These are phyloP conservation scores for Acaromyces ingoldii DNA, from an alignment of 1,284 basidiomycete genomes.

Conservation along the genomic window DNA sequence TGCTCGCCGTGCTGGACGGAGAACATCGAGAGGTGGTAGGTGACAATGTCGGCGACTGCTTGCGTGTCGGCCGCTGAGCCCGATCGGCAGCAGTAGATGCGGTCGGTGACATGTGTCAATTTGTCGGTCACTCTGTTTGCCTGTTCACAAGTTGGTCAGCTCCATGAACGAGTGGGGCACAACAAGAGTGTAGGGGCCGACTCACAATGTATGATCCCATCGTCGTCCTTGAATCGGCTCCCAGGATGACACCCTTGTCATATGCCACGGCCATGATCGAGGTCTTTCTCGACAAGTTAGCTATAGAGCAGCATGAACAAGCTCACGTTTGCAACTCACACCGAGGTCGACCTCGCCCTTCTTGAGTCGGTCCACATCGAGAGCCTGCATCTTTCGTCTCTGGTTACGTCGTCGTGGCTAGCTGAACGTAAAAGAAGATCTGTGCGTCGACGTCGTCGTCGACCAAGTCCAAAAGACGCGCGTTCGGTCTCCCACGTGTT, in stretches of 20 bases:
- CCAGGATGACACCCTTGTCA: slow-evolving; percentile 87
- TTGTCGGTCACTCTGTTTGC: slow-evolving; percentile 99
- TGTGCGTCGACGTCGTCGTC: too few relatives aligned
- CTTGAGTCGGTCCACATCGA: slow-evolving; percentile 35
- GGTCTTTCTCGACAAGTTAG: slow-evolving; percentile 56
- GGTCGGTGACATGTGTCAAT: slow-evolving; percentile 91
- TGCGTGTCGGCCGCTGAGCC: slow-evolving; percentile 96
- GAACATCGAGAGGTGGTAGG: slow-evolving; percentile 78
- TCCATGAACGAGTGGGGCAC: too few relatives aligned
- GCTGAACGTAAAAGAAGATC: too few relatives aligned
- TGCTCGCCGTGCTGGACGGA: slow-evolving; percentile 68
- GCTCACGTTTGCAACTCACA: slow-evolving; percentile 14
- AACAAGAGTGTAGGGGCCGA: too few relatives aligned
- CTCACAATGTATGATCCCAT: slow-evolving; percentile 91
- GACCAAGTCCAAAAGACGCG: too few relatives aligned
- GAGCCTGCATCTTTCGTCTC: slow-evolving; percentile 22
- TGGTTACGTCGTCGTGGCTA: too few relatives aligned
- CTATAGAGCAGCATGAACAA: neutral
- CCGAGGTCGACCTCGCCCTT: slow-evolving; percentile 51
- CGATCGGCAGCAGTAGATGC: slow-evolving; percentile 97
- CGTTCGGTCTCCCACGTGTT: too few relatives aligned
- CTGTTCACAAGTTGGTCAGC: slow-evolving; percentile 53
- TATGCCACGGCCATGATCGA: slow-evolving; percentile 99
- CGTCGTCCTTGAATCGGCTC: slow-evolving; percentile 92
- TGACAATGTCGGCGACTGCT: slow-evolving; percentile 87